Conservation (phyloP, 2,329 filamentous ascomycete genomes). For the Aspergillus sp. region DNA sequence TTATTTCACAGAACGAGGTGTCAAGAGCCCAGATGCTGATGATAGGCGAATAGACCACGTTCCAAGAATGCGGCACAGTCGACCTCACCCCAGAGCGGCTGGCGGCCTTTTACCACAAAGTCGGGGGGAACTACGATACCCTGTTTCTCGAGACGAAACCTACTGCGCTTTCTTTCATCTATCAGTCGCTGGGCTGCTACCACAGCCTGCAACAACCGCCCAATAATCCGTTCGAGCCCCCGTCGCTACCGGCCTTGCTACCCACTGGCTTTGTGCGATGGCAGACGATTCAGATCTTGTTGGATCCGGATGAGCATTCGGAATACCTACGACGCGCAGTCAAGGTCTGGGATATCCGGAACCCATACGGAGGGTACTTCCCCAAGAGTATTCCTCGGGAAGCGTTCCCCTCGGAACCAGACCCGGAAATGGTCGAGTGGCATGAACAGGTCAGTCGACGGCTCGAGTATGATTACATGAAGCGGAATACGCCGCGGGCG, state of each 20-base stretch:
- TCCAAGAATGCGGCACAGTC: conserved; percentile 25
- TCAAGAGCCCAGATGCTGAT: conserved; percentile 41
- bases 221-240: conserved; percentile 58
- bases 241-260: conserved; percentile 75
- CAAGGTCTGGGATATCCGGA: conserved; percentile 63
- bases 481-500: conserved; percentile 28
- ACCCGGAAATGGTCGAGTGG: conserved; percentile 77
- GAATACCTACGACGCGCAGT: conserved; percentile 75
- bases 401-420: conserved; percentile 63
- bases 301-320: conserved; percentile 82
- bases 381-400: conserved; percentile 58
- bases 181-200: conserved; percentile 81
- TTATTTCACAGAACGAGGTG: too few relatives aligned
- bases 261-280: conserved; percentile 80
- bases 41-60: conserved; percentile 40
- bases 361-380: conserved; percentile 55
- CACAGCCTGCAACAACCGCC: conserved; percentile 70
- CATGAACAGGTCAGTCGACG: conserved; percentile 68
- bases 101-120: conserved; percentile 65
- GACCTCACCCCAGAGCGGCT: conserved; percentile 58
- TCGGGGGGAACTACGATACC: conserved; percentile 67
- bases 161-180: conserved; percentile 78
- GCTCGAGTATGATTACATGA: conserved; percentile 54
- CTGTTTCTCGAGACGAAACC: conserved; percentile 71
- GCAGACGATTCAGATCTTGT: conserved; percentile 83